Evolutionary conservation across 2,329 filamentous ascomycete species (phyloP).

Genomic region (Apiospora hydei): DNA sequence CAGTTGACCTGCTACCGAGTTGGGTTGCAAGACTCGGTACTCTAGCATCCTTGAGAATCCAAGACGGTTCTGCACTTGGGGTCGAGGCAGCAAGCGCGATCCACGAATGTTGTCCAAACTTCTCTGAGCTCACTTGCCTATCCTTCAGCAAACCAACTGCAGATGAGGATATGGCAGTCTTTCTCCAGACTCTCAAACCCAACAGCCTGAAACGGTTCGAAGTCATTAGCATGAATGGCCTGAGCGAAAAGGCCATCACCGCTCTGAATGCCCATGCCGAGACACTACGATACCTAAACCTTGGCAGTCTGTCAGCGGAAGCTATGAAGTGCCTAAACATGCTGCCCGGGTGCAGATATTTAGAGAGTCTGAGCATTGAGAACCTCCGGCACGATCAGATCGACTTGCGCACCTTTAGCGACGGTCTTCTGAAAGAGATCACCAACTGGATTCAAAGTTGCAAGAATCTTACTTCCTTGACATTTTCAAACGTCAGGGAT

Average conservation of each 20-base stretch:
- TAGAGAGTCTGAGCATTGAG: conserved; percentile 46
- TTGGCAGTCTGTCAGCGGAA: conserved; percentile 40
- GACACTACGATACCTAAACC: conserved; percentile 44
- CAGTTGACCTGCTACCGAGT: conserved; percentile 57
- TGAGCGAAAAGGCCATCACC: conserved; percentile 61
- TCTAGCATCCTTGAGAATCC: conserved; percentile 65
- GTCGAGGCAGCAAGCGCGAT: conserved; percentile 62
- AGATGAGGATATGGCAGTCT: conserved; percentile 64
- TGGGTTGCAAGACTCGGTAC: conserved; percentile 68
- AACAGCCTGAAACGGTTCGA: conserved; percentile 67
- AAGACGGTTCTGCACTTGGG: conserved; percentile 66
- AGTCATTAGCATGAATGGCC: conserved; percentile 61
- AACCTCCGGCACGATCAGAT: conserved; percentile 30
- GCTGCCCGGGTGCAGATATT: conserved; percentile 42
- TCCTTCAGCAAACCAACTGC: conserved; percentile 51
- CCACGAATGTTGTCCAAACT: conserved; percentile 63
- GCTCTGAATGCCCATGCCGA: conserved; percentile 55
- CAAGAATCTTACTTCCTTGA: conserved; percentile 38
- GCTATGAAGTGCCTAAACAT: conserved; percentile 41
- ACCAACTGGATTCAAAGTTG: conserved; percentile 42
- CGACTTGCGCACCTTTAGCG: conserved; percentile 33
- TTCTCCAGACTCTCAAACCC: conserved; percentile 62
- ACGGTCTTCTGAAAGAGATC: conserved; percentile 39
- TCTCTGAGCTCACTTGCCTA: conserved; percentile 67
- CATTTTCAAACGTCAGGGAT: conserved; percentile 55